phyloP scores from a whole-genome alignment of 441 rosid genomes.

The Gossypium armourianum region DNA sequence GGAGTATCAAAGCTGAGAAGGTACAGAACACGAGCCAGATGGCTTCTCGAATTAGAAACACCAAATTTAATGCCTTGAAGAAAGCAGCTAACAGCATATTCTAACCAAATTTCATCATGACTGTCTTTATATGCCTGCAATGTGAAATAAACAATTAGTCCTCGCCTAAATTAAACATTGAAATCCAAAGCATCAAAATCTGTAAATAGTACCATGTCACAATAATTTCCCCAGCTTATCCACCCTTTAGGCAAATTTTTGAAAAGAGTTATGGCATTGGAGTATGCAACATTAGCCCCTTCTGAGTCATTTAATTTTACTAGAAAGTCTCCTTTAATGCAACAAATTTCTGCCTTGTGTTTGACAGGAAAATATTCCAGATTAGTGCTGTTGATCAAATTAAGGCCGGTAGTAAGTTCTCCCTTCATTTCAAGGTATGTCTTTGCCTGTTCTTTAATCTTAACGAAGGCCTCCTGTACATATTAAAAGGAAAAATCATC shows the following conservation, averaged over 20 bases:
- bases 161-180: constrained; percentile 5
- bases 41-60: constrained; percentile 87
- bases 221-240: constrained; percentile 98
- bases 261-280: constrained; percentile 73
- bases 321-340: constrained; percentile 78
- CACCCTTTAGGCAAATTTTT: constrained; percentile 93
- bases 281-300: constrained; percentile 72
- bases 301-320: constrained; percentile 69
- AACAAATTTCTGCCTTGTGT: constrained; percentile 77
- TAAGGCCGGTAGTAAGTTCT: constrained; percentile 70
- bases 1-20: constrained; percentile 94
- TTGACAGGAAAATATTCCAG: constrained; percentile 77
- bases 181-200: constrained; percentile 31
- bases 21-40: constrained; percentile 87
- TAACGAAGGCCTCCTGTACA: constrained; percentile 88
- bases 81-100: constrained; percentile 93
- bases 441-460: constrained; percentile 93
- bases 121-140: constrained; percentile 75
- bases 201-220: constrained; percentile 82
- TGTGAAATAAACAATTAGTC: constrained; percentile 24
- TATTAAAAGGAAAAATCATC: constrained; percentile 19
- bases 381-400: constrained; percentile 73
- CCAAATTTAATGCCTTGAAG: constrained; percentile 98
- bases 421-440: constrained; percentile 79
- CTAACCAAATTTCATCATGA: constrained; percentile 88